Evolutionary conservation across 768 basidiomycete genomes (phyloP), one percentile per base, ranked within the genome.

Genomic region (Pleurotus pulmonarius): DNA sequence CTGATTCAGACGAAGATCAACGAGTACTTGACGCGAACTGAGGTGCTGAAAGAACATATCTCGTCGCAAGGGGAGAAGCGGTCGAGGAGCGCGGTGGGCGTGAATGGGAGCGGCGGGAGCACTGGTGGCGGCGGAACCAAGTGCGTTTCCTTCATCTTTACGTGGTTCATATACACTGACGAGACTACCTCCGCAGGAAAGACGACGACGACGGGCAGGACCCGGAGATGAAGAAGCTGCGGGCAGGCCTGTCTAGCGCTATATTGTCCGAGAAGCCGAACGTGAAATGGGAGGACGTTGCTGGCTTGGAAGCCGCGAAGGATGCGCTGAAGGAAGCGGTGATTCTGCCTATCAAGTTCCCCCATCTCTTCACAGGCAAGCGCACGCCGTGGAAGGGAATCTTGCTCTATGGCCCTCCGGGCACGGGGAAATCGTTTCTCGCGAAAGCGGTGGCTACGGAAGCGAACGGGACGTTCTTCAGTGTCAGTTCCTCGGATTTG

Each of bases 371-470:
- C 73, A 98, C 95, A 1, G 97, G 96, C 39, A 98, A 98, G 71
- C 88, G 97, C 15, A 98, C 95, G 8, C 96, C 97, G 2, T 98
- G 97, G 97, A 82, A 81, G 47, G 97, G 97, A 5, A 98, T 99
- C 52, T 73, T 99, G 56, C 77, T 99, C 3, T 99, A 99, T 66
- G 97, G 97, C 0, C 97, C 97, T 15, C 97, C 97, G 0, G 97
- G 97, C 2, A 98, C 97, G 8, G 97, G 97, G 12, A 99, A 99
- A 75, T 91, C 88, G 43, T 98, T 88, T 68, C 82, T 99, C 43
- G 97, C 97, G 2, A 99, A 99, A 70, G 97, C 97, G 0, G 97
- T 99, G 20, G 97, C 97, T 15, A 99, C 97, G 12, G 97, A 99
- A 72, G 94, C 97, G 53, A 98, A 98, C 75, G 94, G 94, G 70